These are phyloP conservation scores for Nemophila menziesii DNA, from an alignment of 257 asterid genomes.

Conservation along the genomic window DNA sequence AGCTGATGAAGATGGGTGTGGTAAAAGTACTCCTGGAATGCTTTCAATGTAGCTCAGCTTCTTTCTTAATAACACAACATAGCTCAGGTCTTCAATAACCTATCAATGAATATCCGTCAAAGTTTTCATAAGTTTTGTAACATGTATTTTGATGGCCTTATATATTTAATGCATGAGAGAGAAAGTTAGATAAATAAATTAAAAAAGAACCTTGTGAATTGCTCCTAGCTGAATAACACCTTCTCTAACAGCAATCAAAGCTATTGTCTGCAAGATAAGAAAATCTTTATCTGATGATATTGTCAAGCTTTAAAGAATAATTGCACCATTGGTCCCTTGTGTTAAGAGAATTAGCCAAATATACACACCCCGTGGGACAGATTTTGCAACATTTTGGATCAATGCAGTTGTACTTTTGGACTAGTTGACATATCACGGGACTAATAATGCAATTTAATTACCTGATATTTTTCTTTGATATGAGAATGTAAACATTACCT, in stretches of 20 bases:
- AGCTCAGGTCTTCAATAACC: conserved; percentile 92
- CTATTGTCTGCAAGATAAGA: conserved; percentile 58
- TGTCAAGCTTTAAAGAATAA: too few relatives aligned
- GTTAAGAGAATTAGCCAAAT: too few relatives aligned
- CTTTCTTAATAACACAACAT: conserved; percentile 80
- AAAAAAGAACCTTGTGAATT: conserved; percentile 63
- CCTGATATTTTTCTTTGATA: neutral
- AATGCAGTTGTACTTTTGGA: too few relatives aligned
- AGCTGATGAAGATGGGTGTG: conserved; percentile 83
- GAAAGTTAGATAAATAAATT: too few relatives aligned
- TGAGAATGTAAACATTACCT: conserved; percentile 32
- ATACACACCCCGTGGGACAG: too few relatives aligned
- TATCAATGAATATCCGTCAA: too few relatives aligned
- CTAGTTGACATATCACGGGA: too few relatives aligned
- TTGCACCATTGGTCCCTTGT: too few relatives aligned
- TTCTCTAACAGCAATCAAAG: conserved; percentile 97
- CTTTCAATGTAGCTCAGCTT: conserved; percentile 83
- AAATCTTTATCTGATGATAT: too few relatives aligned
- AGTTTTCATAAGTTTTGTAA: neutral
- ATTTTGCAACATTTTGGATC: neutral
- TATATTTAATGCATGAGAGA: neutral
- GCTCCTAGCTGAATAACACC: conserved; percentile 95
- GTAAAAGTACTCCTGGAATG: conserved; percentile 89
- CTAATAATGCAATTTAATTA: too few relatives aligned
- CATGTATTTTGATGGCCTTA: neutral